A percentile compares a stretch with the other conserved stretches of the same genome.
phyloP scores from a whole-genome alignment of 73 alveolate genomes.

The Paramecium tetraurelia region DNA sequence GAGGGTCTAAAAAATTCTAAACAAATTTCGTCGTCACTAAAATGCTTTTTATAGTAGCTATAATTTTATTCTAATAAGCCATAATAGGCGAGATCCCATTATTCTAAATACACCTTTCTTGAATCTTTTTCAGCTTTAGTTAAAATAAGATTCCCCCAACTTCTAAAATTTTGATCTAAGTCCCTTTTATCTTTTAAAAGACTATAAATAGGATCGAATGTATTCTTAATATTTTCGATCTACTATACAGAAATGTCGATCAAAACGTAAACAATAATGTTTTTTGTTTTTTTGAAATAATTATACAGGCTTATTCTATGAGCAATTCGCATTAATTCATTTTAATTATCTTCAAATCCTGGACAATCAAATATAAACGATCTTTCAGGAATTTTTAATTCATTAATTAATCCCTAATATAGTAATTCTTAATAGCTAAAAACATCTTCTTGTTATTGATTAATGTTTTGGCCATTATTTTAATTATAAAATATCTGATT shows the following conservation, averaged over 20 bases:
- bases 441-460: not conserved
- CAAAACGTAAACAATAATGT: not conserved
- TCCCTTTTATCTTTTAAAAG: not conserved
- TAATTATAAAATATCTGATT: no score
- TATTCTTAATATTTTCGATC: not conserved
- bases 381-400: not conserved
- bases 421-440: not conserved
- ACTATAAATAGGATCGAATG: not conserved
- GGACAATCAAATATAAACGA: not conserved
- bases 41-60: not conserved
- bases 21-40: not conserved
- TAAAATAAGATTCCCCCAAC: not conserved
- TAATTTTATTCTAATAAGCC: not conserved
- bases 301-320: not conserved
- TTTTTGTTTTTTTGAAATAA: not conserved
- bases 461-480: no score
- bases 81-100: not conserved
- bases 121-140: not conserved
- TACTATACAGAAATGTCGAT: not conserved
- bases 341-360: not conserved
- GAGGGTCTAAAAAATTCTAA: not conserved
- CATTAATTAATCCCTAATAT: not conserved
- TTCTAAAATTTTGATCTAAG: not conserved
- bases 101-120: not conserved
- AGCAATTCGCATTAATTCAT: not conserved